A percentile compares a stretch with the other conserved stretches of the same genome.
phyloP scores from a whole-genome alignment of 345 rosid genomes.

The Mercurialis annua region DNA sequence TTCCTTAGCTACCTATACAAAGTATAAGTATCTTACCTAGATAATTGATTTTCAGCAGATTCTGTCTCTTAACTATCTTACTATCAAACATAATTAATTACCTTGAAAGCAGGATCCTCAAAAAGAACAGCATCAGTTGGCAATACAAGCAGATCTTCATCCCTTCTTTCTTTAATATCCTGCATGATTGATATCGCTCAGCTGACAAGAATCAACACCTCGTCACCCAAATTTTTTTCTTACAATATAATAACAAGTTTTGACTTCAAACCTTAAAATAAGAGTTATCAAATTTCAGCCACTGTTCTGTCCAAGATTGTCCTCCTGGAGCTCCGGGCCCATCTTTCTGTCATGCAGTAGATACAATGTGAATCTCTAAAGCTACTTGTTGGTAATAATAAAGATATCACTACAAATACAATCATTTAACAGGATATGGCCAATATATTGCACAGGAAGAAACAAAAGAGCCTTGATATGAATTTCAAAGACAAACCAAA shows the following conservation, averaged over 20 bases:
- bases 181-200: constrained; percentile 28
- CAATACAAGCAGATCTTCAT: constrained; percentile 76
- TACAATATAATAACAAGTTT: constrained; percentile 10
- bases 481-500: neutral
- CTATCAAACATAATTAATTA: constrained; percentile 20
- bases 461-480: constrained; percentile 1
- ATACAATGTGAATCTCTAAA: constrained; percentile 16
- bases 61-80: neutral
- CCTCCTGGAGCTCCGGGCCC: constrained; percentile 99
- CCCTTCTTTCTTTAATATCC: constrained; percentile 76
- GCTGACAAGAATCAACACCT: constrained; percentile 6
- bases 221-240: neutral
- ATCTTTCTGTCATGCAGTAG: constrained; percentile 55
- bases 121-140: constrained; percentile 92
- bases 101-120: constrained; percentile 94
- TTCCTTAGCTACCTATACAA: constrained; percentile 15
- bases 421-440: neutral
- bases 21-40: neutral
- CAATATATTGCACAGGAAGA: neutral
- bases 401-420: constrained; percentile 2
- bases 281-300: constrained; percentile 94
- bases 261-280: constrained; percentile 78
- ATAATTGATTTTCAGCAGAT: neutral
- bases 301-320: constrained; percentile 91
- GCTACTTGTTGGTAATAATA: neutral